Evolutionary conservation across 1,139 yeast species (phyloP), one percentile per base, ranked within the genome.

Genomic region (Hansenula lynferdii): DNA sequence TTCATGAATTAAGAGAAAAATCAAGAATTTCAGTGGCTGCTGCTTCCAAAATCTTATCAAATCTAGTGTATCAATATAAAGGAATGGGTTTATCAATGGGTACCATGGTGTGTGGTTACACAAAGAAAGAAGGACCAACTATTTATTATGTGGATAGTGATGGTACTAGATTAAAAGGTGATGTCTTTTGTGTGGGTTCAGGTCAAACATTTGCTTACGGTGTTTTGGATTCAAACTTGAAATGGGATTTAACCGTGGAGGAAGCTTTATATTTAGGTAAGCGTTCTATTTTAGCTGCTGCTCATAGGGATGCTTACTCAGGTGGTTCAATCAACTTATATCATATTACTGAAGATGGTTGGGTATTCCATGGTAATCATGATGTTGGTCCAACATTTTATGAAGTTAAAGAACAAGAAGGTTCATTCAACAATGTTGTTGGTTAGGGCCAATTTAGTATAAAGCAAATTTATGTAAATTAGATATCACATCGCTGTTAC

Each of bases 131-230:
- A 60, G 96, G 96, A 9, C 97, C 98, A 37, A 80, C 97, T 23
- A 84, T 92, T 43, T 92, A 83, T 65, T 94, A 92, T 56, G 98
- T 92, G 33, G 99, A 92, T 65, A 85, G 96, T 29, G 99, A 92
- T 58, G 99, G 99, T 41, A 85, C 97, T 10, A 78, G 99, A 63
- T 72, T 92, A 56, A 85, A 87, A 62, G 98, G 98, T 42, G 96
- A 92, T 57, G 57, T 89, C 48, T 94, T 94, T 65, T 89, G 97
- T 71, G 99, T 92, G 26, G 99, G 99, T 35, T 90, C 97, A 1
- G 99, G 99, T 65, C 98, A 92, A 67, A 92, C 98, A 1, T 92
- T 92, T 66, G 99, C 99, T n/a, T 92, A 92, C 58, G 98, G 99
- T 72, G 98, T 92, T 20, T 72, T 92, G 50, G 99, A 92, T 62